Percentiles rank a stretch among this genome's conserved stretches.
Conservation (phyloP, 1,284 basidiomycete species). For the Heterobasidion parviporum region DNA sequence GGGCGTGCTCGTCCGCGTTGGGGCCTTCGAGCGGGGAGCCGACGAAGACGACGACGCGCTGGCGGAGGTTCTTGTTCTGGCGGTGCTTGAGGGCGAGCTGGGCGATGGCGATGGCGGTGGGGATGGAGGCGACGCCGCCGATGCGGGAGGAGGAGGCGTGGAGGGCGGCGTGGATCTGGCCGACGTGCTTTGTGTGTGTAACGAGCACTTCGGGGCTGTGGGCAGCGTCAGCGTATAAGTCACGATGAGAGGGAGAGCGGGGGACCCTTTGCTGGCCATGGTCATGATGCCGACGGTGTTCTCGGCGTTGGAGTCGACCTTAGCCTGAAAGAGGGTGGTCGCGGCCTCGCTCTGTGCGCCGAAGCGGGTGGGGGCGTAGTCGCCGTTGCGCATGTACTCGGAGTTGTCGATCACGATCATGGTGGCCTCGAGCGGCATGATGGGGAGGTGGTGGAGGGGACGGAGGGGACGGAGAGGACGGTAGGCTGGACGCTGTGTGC, state of each 20-base stretch:
- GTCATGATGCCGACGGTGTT: constrained; percentile 97
- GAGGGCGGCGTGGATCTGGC: constrained; percentile 81
- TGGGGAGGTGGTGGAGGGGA: constrained; percentile 20
- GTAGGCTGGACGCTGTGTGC: background rate
- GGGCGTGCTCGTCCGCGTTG: constrained; percentile 56
- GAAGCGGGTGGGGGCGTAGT: constrained; percentile 84
- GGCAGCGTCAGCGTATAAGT: background rate
- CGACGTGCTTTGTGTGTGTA: constrained; percentile 92
- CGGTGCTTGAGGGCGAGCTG: constrained; percentile 96
- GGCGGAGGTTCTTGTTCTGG: constrained; percentile 96
- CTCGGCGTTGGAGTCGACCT: constrained; percentile 94
- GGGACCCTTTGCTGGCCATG: constrained; percentile 91
- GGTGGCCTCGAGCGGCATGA: constrained; percentile 89
- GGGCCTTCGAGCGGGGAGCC: constrained; percentile 74
- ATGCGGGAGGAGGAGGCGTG: constrained; percentile 66
- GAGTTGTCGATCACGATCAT: constrained; percentile 93
- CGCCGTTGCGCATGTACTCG: constrained; percentile 94
- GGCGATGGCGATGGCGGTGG: constrained; percentile 88
- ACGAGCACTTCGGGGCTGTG: constrained; percentile 88
- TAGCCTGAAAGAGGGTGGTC: constrained; percentile 85
- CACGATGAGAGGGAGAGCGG: background rate
- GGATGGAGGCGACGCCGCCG: constrained; percentile 76
- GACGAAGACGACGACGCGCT: constrained; percentile 91
- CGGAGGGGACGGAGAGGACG: constrained; percentile 1
- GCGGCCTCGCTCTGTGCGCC: constrained; percentile 91